Evolutionary conservation across 2,329 filamentous ascomycete genomes (phyloP).

Genomic region (Calonectria pteridis): DNA sequence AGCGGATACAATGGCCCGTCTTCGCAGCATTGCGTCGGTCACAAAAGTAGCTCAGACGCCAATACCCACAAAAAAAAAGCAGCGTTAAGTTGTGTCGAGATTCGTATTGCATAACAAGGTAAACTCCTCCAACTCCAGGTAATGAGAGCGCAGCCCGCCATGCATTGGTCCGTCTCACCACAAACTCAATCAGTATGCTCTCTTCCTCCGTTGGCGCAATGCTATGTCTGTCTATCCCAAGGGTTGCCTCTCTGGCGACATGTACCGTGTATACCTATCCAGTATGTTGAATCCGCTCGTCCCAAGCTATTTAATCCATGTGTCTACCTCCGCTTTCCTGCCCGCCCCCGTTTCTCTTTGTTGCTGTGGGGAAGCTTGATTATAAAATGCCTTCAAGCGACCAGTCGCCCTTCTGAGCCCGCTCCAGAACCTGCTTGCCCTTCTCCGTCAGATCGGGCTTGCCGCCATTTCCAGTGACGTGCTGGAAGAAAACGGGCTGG

Average conservation of each 20-base stretch:
- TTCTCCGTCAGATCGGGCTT: conserved; percentile 68
- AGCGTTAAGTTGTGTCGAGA: background rate
- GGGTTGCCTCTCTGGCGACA: conserved; percentile 41
- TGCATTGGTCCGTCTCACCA: conserved; percentile 34
- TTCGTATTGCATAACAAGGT: conserved; percentile 31
- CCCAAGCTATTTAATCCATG: background rate
- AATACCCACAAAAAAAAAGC: conserved; percentile 14
- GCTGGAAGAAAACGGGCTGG: conserved; percentile 89
- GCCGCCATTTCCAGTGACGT: conserved; percentile 66
- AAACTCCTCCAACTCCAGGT: conserved; percentile 46
- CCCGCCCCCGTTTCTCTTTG: background rate
- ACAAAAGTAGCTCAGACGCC: background rate
- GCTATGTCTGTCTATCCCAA: conserved; percentile 42
- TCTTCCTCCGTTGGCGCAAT: conserved; percentile 34
- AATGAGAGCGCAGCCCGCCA: conserved; percentile 46
- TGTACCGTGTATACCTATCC: conserved; percentile 37
- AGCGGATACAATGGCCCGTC: background rate
- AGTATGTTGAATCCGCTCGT: conserved; percentile 24
- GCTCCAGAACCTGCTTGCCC: conserved; percentile 63
- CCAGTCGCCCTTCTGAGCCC: conserved; percentile 68
- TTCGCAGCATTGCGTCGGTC: background rate
- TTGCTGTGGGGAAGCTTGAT: background rate
- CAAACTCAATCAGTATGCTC: conserved; percentile 9
- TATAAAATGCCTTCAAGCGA: conserved; percentile 59
- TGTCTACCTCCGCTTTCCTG: conserved; percentile 2